A percentile compares a stretch with the other conserved stretches of the same genome.
Conservation (phyloP, 2,329 filamentous ascomycete species). For the Cercospora sp. region DNA sequence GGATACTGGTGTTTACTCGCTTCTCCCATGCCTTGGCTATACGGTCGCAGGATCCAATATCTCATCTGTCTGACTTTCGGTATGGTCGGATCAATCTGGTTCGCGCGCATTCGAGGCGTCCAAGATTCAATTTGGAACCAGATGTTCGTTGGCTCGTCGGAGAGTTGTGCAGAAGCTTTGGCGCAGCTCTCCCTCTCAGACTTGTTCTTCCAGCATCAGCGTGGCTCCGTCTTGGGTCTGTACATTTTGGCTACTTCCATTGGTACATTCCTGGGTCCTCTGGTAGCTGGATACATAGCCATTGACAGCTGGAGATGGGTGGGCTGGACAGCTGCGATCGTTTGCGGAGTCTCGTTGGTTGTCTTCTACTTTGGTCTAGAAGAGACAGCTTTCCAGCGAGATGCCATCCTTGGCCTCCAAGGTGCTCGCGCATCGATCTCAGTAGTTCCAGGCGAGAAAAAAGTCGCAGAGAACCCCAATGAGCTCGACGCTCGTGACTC, state of each 20-base stretch:
- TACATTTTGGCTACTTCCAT: slow-evolving; percentile 59
- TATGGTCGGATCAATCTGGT: slow-evolving; percentile 56
- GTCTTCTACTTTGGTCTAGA: slow-evolving; percentile 56
- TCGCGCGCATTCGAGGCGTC: slow-evolving; percentile 48
- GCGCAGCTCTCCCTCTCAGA: slow-evolving; percentile 60
- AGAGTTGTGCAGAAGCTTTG: slow-evolving; percentile 57
- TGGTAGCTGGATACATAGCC: slow-evolving; percentile 55
- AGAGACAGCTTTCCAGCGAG: slow-evolving; percentile 54
- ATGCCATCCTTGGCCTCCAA: slow-evolving; percentile 39
- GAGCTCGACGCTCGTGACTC: slow-evolving; percentile 9
- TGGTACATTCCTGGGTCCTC: slow-evolving; percentile 57
- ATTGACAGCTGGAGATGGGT: slow-evolving; percentile 57
- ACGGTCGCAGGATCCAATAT: slow-evolving; percentile 58
- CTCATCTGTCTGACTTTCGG: slow-evolving; percentile 54
- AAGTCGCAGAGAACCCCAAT: slow-evolving; percentile 4
- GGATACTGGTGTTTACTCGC: slow-evolving; percentile 58
- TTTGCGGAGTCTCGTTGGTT: slow-evolving; percentile 50
- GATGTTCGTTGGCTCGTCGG: slow-evolving; percentile 59
- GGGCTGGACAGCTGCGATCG: slow-evolving; percentile 53
- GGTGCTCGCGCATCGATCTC: slow-evolving; percentile 2
- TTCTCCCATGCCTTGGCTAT: slow-evolving; percentile 55
- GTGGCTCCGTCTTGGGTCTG: slow-evolving; percentile 55
- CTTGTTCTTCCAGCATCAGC: slow-evolving; percentile 59
- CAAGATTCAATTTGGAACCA: slow-evolving; percentile 57
- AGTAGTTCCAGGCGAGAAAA: slow-evolving; percentile 21